Conservation (phyloP, 768 basidiomycete species). For the Mycena epipterygia region DNA sequence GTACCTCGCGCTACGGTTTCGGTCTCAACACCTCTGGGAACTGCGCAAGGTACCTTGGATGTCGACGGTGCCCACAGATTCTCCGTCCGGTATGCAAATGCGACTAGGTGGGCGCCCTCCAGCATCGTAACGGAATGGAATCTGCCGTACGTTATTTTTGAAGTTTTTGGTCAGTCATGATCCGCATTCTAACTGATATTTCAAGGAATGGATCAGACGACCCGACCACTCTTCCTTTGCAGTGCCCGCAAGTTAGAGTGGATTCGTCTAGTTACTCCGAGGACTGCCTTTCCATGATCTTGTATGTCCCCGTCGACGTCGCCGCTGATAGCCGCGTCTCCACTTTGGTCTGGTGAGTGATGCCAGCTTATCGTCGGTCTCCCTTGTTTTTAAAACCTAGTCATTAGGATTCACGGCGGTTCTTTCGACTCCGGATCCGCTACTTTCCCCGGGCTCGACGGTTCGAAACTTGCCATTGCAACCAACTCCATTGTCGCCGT, state of each 20-base stretch:
- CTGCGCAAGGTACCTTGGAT: constrained; percentile 67
- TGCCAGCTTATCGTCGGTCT: background rate
- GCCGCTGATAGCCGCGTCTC: constrained; percentile 52
- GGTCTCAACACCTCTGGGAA: constrained; percentile 64
- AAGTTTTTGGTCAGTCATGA: too few relatives aligned
- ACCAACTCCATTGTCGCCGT: constrained; percentile 85
- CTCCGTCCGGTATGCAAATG: constrained; percentile 75
- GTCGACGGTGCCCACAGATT: constrained; percentile 67
- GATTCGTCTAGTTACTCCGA: constrained; percentile 69
- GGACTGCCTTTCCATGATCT: constrained; percentile 86
- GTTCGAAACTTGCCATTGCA: constrained; percentile 76
- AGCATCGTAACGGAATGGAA: constrained; percentile 66
- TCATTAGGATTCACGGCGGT: constrained; percentile 85
- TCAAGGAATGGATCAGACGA: constrained; percentile 66
- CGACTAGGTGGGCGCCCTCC: constrained; percentile 72
- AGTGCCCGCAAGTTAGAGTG: constrained; percentile 76
- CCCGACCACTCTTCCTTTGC: constrained; percentile 68
- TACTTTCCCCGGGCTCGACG: constrained; percentile 81
- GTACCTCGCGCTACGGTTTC: constrained; percentile 12
- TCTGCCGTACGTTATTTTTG: constrained; percentile 64
- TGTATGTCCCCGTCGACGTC: constrained; percentile 72
- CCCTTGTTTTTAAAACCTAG: background rate
- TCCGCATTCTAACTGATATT: background rate
- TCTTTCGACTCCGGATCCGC: constrained; percentile 83
- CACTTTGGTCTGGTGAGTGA: constrained; percentile 63